Percentiles rank a stretch among this genome's conserved stretches.
These are phyloP conservation scores for Diplodia scrobiculata DNA, from an alignment of 2,329 filamentous ascomycete species.

Conservation along the genomic window DNA sequence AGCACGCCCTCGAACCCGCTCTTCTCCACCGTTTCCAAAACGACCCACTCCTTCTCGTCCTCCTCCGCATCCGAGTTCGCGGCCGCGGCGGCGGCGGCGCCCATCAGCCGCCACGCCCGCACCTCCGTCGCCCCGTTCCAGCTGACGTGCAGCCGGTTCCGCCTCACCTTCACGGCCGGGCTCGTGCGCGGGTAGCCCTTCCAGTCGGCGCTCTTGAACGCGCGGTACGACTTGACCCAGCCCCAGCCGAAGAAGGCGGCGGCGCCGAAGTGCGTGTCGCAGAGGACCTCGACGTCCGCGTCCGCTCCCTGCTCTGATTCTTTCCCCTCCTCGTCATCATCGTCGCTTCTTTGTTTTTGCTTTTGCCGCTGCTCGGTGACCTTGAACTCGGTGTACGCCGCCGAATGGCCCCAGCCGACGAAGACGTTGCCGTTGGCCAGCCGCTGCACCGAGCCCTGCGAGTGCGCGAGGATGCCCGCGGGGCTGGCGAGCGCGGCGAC, in stretches of 20 bases:
- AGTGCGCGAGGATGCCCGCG: constrained; percentile 43
- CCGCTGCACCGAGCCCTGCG: constrained; percentile 50
- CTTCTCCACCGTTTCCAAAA: constrained; percentile 46
- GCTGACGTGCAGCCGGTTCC: constrained; percentile 32
- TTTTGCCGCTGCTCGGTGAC: neutral
- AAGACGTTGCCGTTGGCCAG: constrained; percentile 50
- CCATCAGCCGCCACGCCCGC: constrained; percentile 38
- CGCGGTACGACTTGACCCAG: constrained; percentile 39
- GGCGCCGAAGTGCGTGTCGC: constrained; percentile 48
- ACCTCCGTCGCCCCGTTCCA: constrained; percentile 40
- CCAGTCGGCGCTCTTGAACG: constrained; percentile 38
- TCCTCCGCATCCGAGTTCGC: neutral
- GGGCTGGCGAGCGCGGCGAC: constrained; percentile 49
- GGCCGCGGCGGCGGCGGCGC: neutral
- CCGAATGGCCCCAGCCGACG: constrained; percentile 54
- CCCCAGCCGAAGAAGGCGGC: constrained; percentile 30
- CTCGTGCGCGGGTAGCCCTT: constrained; percentile 32
- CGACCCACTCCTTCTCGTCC: constrained; percentile 46
- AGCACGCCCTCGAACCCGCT: constrained; percentile 21
- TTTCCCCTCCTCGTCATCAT: too few species aligned
- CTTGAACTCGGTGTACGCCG: constrained; percentile 53
- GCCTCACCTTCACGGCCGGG: constrained; percentile 32
- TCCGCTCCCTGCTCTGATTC: too few species aligned
- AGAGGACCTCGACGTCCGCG: constrained; percentile 41
- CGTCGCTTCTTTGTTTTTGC: too few species aligned